Base-by-base conservation (phyloP, 306 rosid genomes). In the Luffa acutangula region DNA sequence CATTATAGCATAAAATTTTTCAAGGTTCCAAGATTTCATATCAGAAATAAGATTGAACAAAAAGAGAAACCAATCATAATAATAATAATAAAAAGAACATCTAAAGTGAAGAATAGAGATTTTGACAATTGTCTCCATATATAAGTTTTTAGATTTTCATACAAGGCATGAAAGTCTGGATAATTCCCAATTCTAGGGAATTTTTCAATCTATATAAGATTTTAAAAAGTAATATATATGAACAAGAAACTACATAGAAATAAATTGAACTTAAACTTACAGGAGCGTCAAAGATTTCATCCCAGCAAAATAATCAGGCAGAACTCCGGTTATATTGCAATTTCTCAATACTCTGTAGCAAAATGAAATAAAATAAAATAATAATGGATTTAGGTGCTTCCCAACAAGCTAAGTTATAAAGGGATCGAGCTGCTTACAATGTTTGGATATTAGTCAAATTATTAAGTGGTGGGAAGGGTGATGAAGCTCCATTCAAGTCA, bases 401-500 rank as follows among this genome's bases (percentile, higher is more conserved):
- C 52, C 56, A 5, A 31, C 48, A 33, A 25, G 31, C 31, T 25
- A 25, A 41, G 18, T 39, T 37, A 12, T 18, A 33, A n/a, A 18
- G 7, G n/a, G 66, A 85, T 51, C 33, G 46, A 56, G 39, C 7
- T 80, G 86, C 96, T 91, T 85, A 91, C 97, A 93, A 25, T 10
- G 0, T 39, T 17, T 66, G 69, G 82, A 81, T 39, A 11, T 59
- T 49, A 78, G 4, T 86, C 86, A 89, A 36, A n/a, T 83, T 75
- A 41, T 41, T 18, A 45, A 93, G 86, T 20, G 13, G 52, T 7
- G 94, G 97, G 76, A 93, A 84, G 33, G 81, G 6, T 42, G 89
- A 81, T 75, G 56, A 86, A 45, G 83, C 63, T 65, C 93, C 96
- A 59, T 49, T 87, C 84, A 93, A 81, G 87, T 93, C 93, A 74